A percentile compares a stretch with the other conserved stretches of the same genome.
Evolutionary conservation across 2,329 filamentous ascomycete genomes (phyloP).

Genomic region (Botrytis porri): DNA sequence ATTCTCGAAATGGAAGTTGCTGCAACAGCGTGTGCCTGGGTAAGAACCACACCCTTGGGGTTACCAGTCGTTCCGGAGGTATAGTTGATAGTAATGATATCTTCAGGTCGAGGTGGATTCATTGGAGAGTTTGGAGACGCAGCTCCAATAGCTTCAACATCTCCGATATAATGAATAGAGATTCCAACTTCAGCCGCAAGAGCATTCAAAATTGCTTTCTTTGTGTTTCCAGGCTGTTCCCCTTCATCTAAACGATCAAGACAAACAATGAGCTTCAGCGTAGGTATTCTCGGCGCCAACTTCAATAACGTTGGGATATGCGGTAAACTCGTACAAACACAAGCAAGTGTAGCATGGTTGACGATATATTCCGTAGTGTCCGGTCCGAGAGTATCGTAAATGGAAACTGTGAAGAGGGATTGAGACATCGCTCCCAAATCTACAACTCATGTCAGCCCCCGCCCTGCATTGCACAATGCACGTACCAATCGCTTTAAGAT

Average conservation of each 20-base stretch:
- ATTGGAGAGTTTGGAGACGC: conserved; percentile 62
- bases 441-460: conserved; percentile 38
- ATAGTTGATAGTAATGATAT: conserved; percentile 88
- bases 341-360: conserved; percentile 76
- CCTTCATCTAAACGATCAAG: conserved; percentile 79
- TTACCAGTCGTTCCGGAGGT: conserved; percentile 81
- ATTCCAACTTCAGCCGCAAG: conserved; percentile 74
- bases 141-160: conserved; percentile 79
- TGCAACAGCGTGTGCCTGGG: conserved; percentile 76
- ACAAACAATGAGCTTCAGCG: conserved; percentile 82
- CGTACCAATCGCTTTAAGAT: background rate
- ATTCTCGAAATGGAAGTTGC: conserved; percentile 62
- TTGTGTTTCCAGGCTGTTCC: conserved; percentile 74
- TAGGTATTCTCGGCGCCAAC: conserved; percentile 70
- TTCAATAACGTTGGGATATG: conserved; percentile 82
- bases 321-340: conserved; percentile 73
- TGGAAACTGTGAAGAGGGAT: conserved; percentile 81
- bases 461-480: background rate
- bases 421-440: conserved; percentile 88
- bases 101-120: conserved; percentile 68
- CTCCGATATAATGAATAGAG: conserved; percentile 71
- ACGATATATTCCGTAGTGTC: conserved; percentile 94
- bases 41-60: conserved; percentile 81
- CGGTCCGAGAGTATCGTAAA: conserved; percentile 93
- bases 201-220: conserved; percentile 71